These are phyloP conservation scores for Chrysoporthe cubensis DNA, from an alignment of 2,329 filamentous ascomycete genomes.

Conservation along the genomic window DNA sequence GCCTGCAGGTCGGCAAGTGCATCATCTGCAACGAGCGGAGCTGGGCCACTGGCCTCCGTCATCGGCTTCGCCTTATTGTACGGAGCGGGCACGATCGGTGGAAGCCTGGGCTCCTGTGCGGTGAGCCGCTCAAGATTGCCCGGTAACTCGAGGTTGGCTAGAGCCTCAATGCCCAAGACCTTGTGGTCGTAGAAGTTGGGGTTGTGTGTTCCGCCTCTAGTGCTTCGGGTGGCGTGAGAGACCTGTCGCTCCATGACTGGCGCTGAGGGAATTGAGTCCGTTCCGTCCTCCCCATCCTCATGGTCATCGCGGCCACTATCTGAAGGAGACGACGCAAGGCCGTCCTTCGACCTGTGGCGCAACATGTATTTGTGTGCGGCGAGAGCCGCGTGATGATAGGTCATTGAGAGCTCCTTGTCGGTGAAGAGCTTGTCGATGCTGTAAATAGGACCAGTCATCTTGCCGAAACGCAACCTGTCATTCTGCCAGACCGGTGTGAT, in stretches of 20 bases:
- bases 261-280: slow-evolving; percentile 52
- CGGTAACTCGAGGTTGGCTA: slow-evolving; percentile 62
- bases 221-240: slow-evolving; percentile 68
- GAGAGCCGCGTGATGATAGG: slow-evolving; percentile 65
- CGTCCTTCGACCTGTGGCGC: slow-evolving; percentile 59
- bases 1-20: slow-evolving; percentile 59
- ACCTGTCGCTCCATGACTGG: slow-evolving; percentile 66
- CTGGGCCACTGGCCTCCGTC: slow-evolving; percentile 60
- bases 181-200: slow-evolving; percentile 62
- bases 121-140: slow-evolving; percentile 62
- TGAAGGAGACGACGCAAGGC: slow-evolving; percentile 53
- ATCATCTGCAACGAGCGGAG: slow-evolving; percentile 54
- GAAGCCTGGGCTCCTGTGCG: slow-evolving; percentile 61
- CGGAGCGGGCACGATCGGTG: slow-evolving; percentile 58
- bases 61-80: slow-evolving; percentile 63
- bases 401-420: slow-evolving; percentile 69
- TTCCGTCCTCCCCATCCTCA: slow-evolving; percentile 50
- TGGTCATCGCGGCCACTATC: slow-evolving; percentile 57
- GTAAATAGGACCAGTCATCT: slow-evolving; percentile 63
- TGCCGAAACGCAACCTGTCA: slow-evolving; percentile 59
- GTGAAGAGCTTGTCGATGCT: slow-evolving; percentile 73
- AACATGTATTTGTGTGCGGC: slow-evolving; percentile 66
- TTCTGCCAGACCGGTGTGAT: slow-evolving; percentile 67
- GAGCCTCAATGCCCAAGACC: slow-evolving; percentile 62
- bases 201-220: slow-evolving; percentile 54